A percentile compares a stretch with the other conserved stretches of the same genome.
Evolutionary conservation across 495 filamentous ascomycete species (phyloP).

Genomic region (Cairneyella variabilis): DNA sequence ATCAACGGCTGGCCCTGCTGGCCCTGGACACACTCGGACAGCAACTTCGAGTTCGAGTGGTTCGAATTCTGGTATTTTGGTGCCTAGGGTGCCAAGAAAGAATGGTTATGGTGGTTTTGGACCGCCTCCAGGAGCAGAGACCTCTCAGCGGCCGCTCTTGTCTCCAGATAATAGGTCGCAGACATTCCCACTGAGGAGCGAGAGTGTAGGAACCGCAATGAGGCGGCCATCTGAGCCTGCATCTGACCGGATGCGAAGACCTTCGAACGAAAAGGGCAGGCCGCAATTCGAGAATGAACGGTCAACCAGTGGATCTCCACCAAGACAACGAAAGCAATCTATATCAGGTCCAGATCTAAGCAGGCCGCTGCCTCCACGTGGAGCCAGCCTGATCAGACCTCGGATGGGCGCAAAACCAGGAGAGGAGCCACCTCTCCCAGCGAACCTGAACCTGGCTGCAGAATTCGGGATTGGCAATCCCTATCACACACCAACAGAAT

Average conservation of each 20-base stretch:
- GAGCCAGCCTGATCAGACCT: constrained; percentile 34
- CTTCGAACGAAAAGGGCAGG: constrained; percentile 26
- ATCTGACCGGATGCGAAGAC: constrained; percentile 30
- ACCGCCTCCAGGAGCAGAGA: constrained; percentile 30
- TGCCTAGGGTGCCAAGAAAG: constrained; percentile 37
- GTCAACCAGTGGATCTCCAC: constrained; percentile 5
- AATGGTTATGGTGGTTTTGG: constrained; percentile 50
- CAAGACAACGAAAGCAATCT: constrained; percentile 34
- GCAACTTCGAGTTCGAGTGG: constrained; percentile 38
- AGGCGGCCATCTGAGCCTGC: constrained; percentile 45
- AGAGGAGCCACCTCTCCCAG: constrained; percentile 16
- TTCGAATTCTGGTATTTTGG: constrained; percentile 28
- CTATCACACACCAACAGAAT: constrained; percentile 62
- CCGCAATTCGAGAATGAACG: constrained; percentile 26
- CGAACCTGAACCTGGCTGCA: constrained; percentile 42
- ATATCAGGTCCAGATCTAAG: constrained; percentile 42
- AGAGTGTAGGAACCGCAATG: constrained; percentile 31
- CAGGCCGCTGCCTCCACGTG: constrained; percentile 44
- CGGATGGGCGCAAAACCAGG: constrained; percentile 28
- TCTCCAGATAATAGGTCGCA: constrained; percentile 45
- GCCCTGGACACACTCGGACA: constrained; percentile 17
- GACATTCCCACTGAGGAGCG: constrained; percentile 47
- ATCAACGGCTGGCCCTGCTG: constrained; percentile 19
- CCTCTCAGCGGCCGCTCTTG: constrained; percentile 33
- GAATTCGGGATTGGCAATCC: constrained; percentile 51